Conservation (phyloP, 768 basidiomycete species). For the Grammothele lineata region DNA sequence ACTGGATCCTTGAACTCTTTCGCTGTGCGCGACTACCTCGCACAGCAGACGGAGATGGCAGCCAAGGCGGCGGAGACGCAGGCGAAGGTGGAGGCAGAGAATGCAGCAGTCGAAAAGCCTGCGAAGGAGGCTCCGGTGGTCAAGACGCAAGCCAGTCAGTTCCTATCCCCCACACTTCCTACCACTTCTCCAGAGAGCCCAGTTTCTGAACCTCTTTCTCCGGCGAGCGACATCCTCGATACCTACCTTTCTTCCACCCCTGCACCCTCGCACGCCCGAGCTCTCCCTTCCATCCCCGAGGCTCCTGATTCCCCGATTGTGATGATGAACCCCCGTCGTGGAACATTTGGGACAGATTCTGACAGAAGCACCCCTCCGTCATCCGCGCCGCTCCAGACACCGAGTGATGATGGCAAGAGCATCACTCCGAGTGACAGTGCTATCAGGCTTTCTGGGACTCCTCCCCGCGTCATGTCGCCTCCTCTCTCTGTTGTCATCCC, state of each 20-base stretch:
- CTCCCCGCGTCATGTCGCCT: constrained; percentile 11
- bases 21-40: constrained; percentile 7
- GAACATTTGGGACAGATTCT: constrained; percentile 8
- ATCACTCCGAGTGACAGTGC: constrained; percentile 4
- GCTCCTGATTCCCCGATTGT: constrained; percentile 8
- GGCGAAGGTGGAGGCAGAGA: background rate
- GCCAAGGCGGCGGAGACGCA: background rate
- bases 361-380: constrained; percentile 8
- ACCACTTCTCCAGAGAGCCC: constrained; percentile 6
- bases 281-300: constrained; percentile 15
- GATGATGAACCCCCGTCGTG: constrained; percentile 1
- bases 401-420: constrained; percentile 9
- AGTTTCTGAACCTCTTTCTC: constrained; percentile 9
- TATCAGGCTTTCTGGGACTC: constrained; percentile 1
- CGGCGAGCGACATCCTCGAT: constrained; percentile 13
- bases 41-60: constrained; percentile 10
- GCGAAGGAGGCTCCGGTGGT: background rate
- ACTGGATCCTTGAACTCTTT: constrained; percentile 7
- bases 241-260: constrained; percentile 8
- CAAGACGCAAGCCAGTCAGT: constrained; percentile 1
- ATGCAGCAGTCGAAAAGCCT: background rate
- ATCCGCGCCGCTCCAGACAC: constrained; percentile 8
- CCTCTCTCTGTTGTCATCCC: constrained; percentile 18
- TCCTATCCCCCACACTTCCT: constrained; percentile 2
- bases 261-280: background rate